Base-by-base conservation (phyloP, 176 grass and related monocot genomes). In the Poa annua region DNA sequence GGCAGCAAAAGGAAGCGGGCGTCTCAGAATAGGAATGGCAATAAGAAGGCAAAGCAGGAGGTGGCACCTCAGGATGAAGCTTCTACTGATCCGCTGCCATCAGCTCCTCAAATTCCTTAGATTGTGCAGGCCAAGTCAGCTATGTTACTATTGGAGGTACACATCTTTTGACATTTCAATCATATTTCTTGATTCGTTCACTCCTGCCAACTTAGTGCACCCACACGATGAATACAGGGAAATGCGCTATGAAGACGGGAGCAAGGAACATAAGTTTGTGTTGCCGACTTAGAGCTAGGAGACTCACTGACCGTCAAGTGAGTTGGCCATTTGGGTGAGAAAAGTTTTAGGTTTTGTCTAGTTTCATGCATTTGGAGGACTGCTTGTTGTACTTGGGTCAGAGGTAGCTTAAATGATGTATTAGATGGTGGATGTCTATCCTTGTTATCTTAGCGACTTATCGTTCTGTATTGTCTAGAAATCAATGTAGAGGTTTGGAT, bases 221-320 rank as follows among this genome's bases (percentile, higher is more conserved):
- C 24, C 50, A 12, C 66, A 17, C 22, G 45, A 39, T 85, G 14
- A 71, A 71, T 81, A 51, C 82, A 88, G 81, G 85, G 86, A 57
- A 66, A 80, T 82, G 66, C 66, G 55, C 52, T 35, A 14, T 74
- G 79, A 79, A 78, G 88, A 74, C 4, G 62, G 76, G 85, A 85
- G 81, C 82, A 91, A 59, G 29, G 78, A 91, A 42, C 75, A 52
- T 75, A 77, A 85, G 66, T 74, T 66, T 12, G 77, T 49, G 56
- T 71, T 73, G 72, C 85, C 84, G 85, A 91, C 70, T 34, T 87
- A 91, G 81, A 91, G 61, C 65, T 87, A 84, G 77, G 78, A 88
- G 21, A 45, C 65, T 77, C 63, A 64, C 81, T 81, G 85, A 77
- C 71, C 65, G 42, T 64, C 67, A 71, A 10, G 63, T 32, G 64